These are phyloP conservation scores for Xerocomus spinulosus DNA, from an alignment of 768 basidiomycete genomes.

Conservation along the genomic window DNA sequence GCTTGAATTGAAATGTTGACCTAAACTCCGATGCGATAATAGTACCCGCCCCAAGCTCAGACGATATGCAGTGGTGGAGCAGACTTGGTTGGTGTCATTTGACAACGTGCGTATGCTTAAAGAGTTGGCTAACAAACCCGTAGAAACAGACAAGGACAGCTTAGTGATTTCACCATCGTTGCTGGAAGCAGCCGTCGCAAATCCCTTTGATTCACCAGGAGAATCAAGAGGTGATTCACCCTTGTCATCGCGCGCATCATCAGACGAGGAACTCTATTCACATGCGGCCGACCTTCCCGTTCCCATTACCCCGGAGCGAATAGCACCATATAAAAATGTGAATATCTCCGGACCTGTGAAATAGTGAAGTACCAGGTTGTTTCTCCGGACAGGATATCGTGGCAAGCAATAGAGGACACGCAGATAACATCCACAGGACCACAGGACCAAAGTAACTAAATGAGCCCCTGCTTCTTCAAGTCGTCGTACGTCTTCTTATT, in stretches of 20 bases:
- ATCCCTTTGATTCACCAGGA: conserved; percentile 71
- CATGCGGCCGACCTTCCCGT: conserved; percentile 67
- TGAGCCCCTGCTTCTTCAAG: conserved; percentile 91
- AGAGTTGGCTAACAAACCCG: neutral
- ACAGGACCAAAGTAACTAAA: conserved; percentile 38
- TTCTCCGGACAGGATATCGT: neutral
- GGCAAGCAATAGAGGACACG: neutral
- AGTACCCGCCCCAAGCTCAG: conserved; percentile 87
- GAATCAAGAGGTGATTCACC: conserved; percentile 62
- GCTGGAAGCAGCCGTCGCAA: conserved; percentile 41
- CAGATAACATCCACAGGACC: conserved; percentile 1
- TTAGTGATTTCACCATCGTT: conserved; percentile 35
- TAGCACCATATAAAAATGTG: conserved; percentile 3
- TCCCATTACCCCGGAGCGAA: conserved; percentile 49
- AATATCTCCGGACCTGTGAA: conserved; percentile 6
- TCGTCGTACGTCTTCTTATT: conserved; percentile 98
- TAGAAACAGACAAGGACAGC: conserved; percentile 17
- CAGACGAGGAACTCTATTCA: conserved; percentile 80
- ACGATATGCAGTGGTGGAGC: conserved; percentile 78
- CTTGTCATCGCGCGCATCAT: conserved; percentile 70
- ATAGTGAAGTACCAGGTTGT: conserved; percentile 1
- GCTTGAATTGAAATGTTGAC: neutral
- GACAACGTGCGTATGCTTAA: neutral
- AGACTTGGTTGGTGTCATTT: conserved; percentile 46
- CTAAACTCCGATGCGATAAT: conserved; percentile 8